Base-by-base conservation (phyloP, 495 filamentous ascomycete genomes). In the Aspergillus affinis region DNA sequence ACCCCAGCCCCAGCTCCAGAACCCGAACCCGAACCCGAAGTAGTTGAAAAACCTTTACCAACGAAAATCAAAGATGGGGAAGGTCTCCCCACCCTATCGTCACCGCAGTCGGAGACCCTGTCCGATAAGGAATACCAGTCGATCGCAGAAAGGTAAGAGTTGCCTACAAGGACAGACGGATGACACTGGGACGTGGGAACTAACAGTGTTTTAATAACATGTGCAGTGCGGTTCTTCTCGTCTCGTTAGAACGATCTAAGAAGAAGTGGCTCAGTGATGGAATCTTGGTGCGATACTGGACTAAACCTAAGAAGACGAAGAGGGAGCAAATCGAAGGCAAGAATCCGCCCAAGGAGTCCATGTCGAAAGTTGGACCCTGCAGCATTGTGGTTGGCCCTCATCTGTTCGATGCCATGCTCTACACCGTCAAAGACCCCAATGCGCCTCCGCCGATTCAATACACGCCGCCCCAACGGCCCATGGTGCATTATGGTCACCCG, bases 201-300 rank as follows among this genome's bases (percentile, higher is more conserved):
- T 61, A 41, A 62, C 56, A 12, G 3, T n/a, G 8, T 20, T n/a
- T n/a, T n/a, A n/a, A 4, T n/a, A 10, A 6, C 36, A 10, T 10
- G 36, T 26, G 58, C 29, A 97, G 93, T 72, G 91, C 89, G 52
- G 90, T 99, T 7, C 80, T 98, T 51, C 81, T 87, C 52, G 85
- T 90, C 54, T 93, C 95, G 4, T 81, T 99, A 18, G 79, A 87
- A 51, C 85, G 90, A 54, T 98, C 95, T 51, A 90, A 91, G 56
- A 84, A 88, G 64, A 89, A 86, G 84, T 98, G 95, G 95, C 82
- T 92, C 9, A 87, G 81, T 64, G 92, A 96, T 62, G 88, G 90
- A 18, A 87, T 97, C 41, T 90, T 99, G 60, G 92, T 94, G 61
- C 90, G 89, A 64, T 98, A 95, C 73, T 97, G 93, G 88, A 88